These are phyloP conservation scores for Nyctanthes arbortristis DNA, from an alignment of 257 asterid species.

Conservation along the genomic window DNA sequence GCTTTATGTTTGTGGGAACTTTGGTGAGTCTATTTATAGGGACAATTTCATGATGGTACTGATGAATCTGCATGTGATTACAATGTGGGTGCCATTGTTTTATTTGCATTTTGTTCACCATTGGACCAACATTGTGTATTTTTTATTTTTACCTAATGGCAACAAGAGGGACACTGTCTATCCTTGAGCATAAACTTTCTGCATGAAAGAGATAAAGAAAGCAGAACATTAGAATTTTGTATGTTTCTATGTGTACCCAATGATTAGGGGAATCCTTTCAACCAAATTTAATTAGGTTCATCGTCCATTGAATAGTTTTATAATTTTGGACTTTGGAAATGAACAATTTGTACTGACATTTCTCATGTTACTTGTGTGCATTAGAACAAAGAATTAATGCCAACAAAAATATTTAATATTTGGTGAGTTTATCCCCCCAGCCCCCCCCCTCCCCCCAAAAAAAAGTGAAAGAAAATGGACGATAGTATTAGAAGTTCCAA, in stretches of 20 bases:
- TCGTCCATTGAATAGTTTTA: background rate
- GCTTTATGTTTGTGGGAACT: background rate
- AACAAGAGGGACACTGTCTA: background rate
- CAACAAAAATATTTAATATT: too few relatives aligned
- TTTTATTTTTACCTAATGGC: background rate
- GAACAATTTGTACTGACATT: background rate
- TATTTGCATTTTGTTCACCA: background rate
- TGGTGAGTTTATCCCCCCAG: too few relatives aligned
- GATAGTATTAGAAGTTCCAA: too few relatives aligned
- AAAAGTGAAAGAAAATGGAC: background rate
- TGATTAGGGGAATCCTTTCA: conserved; percentile 22
- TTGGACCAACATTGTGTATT: conserved; percentile 6
- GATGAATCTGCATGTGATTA: conserved; percentile 18
- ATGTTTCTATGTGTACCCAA: conserved; percentile 24
- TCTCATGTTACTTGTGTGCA: background rate
- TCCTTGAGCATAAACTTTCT: conserved; percentile 1
- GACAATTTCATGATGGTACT: background rate
- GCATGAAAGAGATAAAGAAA: conserved; percentile 2
- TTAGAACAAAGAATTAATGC: background rate
- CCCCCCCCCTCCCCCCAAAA: too few relatives aligned
- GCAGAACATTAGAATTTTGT: conserved; percentile 8
- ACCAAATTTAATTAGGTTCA: background rate
- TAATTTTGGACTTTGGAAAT: background rate
- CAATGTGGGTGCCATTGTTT: conserved; percentile 6
- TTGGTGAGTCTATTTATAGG: conserved; percentile 20